Evolutionary conservation across 129 eudicot genomes (phyloP).

Genomic region (Kitagawia praeruptora): DNA sequence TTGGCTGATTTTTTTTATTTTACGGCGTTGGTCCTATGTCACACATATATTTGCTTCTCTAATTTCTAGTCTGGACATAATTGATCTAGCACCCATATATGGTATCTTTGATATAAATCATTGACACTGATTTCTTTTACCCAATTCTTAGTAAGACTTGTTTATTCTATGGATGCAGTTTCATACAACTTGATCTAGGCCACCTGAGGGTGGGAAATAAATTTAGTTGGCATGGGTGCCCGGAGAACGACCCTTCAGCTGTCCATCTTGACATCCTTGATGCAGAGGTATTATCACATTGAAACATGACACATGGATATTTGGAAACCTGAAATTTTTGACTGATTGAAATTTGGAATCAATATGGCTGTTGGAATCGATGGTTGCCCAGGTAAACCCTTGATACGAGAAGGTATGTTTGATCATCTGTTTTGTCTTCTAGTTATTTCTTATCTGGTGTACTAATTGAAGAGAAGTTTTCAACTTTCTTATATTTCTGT

Average conservation of each 20-base stretch:
- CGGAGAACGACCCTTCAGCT: constrained; percentile 79
- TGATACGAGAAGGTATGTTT: constrained; percentile 70
- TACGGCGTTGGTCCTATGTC: too few relatives aligned
- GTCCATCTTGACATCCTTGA: constrained; percentile 96
- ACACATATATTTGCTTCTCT: too few relatives aligned
- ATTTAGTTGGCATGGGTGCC: constrained; percentile 81
- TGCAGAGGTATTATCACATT: constrained; percentile 55
- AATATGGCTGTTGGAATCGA: constrained; percentile 89
- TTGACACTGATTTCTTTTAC: too few relatives aligned
- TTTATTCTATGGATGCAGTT: too few relatives aligned
- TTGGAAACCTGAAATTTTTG: not conserved
- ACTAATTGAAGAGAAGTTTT: not conserved
- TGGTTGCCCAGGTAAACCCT: constrained; percentile 72
- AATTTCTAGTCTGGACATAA: too few relatives aligned
- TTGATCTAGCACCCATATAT: too few relatives aligned
- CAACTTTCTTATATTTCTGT: not conserved
- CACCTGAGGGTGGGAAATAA: constrained; percentile 61
- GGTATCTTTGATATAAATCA: too few relatives aligned
- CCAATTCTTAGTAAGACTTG: too few relatives aligned
- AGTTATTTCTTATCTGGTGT: not conserved
- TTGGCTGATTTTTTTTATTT: too few relatives aligned
- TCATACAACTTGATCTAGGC: constrained; percentile 95
- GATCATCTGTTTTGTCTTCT: not conserved
- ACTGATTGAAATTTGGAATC: constrained; percentile 48
- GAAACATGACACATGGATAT: not conserved